phyloP scores from a whole-genome alignment of 2,329 filamentous ascomycete species.

The Calonectria honghensis region DNA sequence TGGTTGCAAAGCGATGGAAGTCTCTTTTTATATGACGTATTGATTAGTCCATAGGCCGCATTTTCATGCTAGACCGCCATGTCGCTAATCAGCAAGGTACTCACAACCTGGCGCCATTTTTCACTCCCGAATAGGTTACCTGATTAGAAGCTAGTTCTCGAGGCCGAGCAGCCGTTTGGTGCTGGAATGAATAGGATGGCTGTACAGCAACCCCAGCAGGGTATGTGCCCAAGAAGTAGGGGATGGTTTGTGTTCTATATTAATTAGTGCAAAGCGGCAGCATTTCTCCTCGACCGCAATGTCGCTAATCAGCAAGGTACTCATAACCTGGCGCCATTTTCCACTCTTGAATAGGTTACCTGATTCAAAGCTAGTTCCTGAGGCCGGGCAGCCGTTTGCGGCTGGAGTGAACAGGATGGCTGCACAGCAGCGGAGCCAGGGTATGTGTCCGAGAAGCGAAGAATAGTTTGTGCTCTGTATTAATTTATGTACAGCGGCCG shows the following conservation, averaged over 20 bases:
- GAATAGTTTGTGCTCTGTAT: not conserved
- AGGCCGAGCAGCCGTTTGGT: not conserved
- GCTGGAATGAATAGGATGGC: constrained; percentile 1
- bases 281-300: not conserved
- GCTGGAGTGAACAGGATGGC: constrained; percentile 4
- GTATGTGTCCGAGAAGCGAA: not conserved
- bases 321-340: not conserved
- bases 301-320: constrained; percentile 2
- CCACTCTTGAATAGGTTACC: not conserved
- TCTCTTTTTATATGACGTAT: not conserved
- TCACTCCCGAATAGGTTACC: not conserved
- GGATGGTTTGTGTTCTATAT: not conserved
- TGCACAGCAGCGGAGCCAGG: not conserved
- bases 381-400: not conserved
- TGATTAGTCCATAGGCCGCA: not conserved
- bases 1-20: not conserved
- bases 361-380: not conserved
- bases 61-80: not conserved
- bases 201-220: not conserved
- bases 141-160: not conserved
- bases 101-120: not conserved
- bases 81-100: not conserved
- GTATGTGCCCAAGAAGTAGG: not conserved
- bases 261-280: not conserved
- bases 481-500: not conserved